Base-by-base conservation (phyloP, 1,284 basidiomycete genomes). In the Ustilago xerochloae region DNA sequence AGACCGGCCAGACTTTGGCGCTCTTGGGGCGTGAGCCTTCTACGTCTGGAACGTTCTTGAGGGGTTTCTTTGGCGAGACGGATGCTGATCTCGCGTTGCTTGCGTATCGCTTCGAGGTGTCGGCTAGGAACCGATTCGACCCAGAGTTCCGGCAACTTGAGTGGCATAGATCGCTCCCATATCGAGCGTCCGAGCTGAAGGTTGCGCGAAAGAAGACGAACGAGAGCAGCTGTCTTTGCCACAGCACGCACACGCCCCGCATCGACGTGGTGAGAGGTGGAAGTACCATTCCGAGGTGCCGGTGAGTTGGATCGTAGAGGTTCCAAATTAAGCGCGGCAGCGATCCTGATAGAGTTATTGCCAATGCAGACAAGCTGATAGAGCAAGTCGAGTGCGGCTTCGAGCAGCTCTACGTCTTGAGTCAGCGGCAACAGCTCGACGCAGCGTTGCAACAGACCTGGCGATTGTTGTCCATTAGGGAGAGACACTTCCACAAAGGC, bases 341-440 rank as follows among this genome's bases (percentile, higher is more conserved):
- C 73, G 20, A 81, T 60, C 35, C 60, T 53, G 39, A 82, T 63
- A 22, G 69, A 79, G 36, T 82, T 82, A 56, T 77, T 78, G 30
- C 72, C 76, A 20, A 77, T 76, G 49, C 71, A 64, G 30, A 75
- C 61, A 5, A 81, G 56, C 63, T 83, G 82, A 43, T 81, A 81
- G 32, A 83, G 62, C 16, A 82, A 61, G 26, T 83, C 82, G 30
- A 81, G 61, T 7, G 55, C 71, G 12, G 75, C 73, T 50, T 83
- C 82, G 32, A 78, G 63, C 57, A 83, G 65, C 38, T 82, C 80
- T 0, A 60, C 61, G 56, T 83, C 79, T 30, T 75, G 63, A 7
- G 75, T 79, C 18, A 83, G 55, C 3, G 78, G 76, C 20, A 83
- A 66, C 46, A 83, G 62, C 33, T 75, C 62, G 32, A 83, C 46